A percentile compares a stretch with the other conserved stretches of the same genome.
Evolutionary conservation across 768 basidiomycete species (phyloP).

Genomic region (Phanerodontia chrysosporium): DNA sequence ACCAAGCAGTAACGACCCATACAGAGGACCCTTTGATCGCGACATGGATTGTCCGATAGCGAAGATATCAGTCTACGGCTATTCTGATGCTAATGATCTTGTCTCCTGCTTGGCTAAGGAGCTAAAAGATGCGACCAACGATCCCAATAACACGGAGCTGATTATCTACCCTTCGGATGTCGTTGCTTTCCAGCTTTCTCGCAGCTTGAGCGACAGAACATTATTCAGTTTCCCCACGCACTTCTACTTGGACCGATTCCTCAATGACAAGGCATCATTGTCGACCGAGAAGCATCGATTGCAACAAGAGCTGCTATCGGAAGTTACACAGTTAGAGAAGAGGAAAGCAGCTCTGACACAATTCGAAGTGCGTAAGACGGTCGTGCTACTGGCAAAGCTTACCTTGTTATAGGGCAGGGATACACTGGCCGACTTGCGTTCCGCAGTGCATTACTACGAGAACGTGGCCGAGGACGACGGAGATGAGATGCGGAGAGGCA

Average conservation of each 20-base stretch:
- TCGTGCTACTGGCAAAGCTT: background rate
- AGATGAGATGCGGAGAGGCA: slow-evolving; percentile 41
- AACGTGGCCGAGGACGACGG: slow-evolving; percentile 49
- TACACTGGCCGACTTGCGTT: slow-evolving; percentile 54
- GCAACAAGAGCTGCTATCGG: slow-evolving; percentile 38
- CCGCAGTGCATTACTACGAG: slow-evolving; percentile 69
- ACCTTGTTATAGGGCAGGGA: slow-evolving; percentile 48
- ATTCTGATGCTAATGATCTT: slow-evolving; percentile 48
- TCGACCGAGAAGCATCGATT: slow-evolving; percentile 32
- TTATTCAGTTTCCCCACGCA: slow-evolving; percentile 57
- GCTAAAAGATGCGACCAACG: slow-evolving; percentile 24
- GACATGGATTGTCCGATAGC: slow-evolving; percentile 43
- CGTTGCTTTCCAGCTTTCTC: slow-evolving; percentile 50
- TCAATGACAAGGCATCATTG: slow-evolving; percentile 50
- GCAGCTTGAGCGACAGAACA: slow-evolving; percentile 28
- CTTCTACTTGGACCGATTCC: slow-evolving; percentile 71
- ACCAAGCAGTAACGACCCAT: slow-evolving; percentile 35
- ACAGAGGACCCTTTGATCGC: slow-evolving; percentile 18
- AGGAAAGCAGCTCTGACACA: slow-evolving; percentile 45
- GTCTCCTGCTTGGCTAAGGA: slow-evolving; percentile 48
- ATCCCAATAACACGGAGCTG: slow-evolving; percentile 43
- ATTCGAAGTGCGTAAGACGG: slow-evolving; percentile 47
- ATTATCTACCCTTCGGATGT: slow-evolving; percentile 63
- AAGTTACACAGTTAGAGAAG: slow-evolving; percentile 43
- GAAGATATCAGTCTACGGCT: slow-evolving; percentile 42